These are phyloP conservation scores for Coemansia sp. DNA, from an alignment of 192 early-diverging fungal species.

Conservation along the genomic window DNA sequence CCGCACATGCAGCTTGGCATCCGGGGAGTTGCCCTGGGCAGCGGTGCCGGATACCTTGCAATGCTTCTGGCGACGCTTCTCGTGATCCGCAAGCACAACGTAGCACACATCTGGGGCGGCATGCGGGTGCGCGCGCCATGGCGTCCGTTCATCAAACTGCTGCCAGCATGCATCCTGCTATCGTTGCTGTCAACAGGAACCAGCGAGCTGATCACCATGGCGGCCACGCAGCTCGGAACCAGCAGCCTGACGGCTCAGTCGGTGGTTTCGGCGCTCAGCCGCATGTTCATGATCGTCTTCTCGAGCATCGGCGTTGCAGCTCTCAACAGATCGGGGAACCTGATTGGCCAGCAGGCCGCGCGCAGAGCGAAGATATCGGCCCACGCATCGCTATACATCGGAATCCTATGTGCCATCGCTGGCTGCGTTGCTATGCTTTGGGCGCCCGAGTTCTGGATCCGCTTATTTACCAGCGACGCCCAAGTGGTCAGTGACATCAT, in stretches of 20 bases:
- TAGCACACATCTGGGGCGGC: constrained; percentile 30
- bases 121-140: constrained; percentile 29
- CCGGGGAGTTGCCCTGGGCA: constrained; percentile 68
- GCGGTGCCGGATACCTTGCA: constrained; percentile 58
- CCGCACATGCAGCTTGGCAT: constrained; percentile 59
- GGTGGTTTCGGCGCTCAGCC: constrained; percentile 68
- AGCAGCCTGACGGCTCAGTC: constrained; percentile 74
- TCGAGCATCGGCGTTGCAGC: constrained; percentile 70
- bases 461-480: constrained; percentile 55
- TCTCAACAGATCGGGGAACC: constrained; percentile 78
- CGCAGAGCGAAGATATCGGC: constrained; percentile 42
- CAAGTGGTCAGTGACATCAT: constrained; percentile 12
- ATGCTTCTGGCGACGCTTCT: constrained; percentile 58
- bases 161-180: constrained; percentile 33
- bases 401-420: constrained; percentile 20
- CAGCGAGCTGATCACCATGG: constrained; percentile 71
- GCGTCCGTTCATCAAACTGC: constrained; percentile 30
- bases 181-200: constrained; percentile 42
- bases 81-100: constrained; percentile 47
- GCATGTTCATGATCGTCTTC: constrained; percentile 70
- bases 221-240: constrained; percentile 79
- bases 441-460: constrained; percentile 33
- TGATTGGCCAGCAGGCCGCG: constrained; percentile 56
- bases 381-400: constrained; percentile 19
- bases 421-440: constrained; percentile 34